These are phyloP conservation scores for Boechera divaricarpa DNA, from an alignment of 345 rosid species.

Conservation along the genomic window DNA sequence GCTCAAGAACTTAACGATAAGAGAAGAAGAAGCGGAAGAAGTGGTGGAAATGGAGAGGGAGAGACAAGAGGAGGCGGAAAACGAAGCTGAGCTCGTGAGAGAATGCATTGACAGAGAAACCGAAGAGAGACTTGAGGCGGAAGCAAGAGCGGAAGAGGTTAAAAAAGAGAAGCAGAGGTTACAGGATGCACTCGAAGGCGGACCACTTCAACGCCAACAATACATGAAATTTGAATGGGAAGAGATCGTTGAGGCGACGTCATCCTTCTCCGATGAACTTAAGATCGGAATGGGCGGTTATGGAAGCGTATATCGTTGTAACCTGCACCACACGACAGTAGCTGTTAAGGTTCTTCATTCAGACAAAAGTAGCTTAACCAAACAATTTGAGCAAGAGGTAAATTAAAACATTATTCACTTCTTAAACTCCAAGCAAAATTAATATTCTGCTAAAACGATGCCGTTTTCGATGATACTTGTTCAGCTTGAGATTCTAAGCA, in stretches of 20 bases:
- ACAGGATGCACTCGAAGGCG: slow-evolving; percentile 63
- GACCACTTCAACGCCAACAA: slow-evolving; percentile 47
- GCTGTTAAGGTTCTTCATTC: slow-evolving; percentile 92
- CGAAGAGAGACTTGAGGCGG: slow-evolving; percentile 60
- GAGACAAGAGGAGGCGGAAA: slow-evolving; percentile 60
- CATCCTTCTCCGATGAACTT: slow-evolving; percentile 72
- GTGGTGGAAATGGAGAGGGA: slow-evolving; percentile 65
- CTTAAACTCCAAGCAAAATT: not conserved
- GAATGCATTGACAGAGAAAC: slow-evolving; percentile 59
- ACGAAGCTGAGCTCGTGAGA: slow-evolving; percentile 58
- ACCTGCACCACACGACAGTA: slow-evolving; percentile 67
- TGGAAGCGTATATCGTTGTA: slow-evolving; percentile 80
- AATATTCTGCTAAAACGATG: not conserved
- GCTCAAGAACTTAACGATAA: slow-evolving; percentile 56
- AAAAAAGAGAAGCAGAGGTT: slow-evolving; percentile 77
- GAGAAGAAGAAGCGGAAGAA: slow-evolving; percentile 64
- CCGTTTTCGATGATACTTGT: slow-evolving; percentile 10
- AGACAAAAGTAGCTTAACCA: slow-evolving; percentile 55
- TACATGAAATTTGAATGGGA: slow-evolving; percentile 77
- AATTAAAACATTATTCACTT: not conserved
- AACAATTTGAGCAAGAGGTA: slow-evolving; percentile 90
- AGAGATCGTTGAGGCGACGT: slow-evolving; percentile 79
- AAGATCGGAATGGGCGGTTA: slow-evolving; percentile 82
- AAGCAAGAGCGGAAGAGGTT: slow-evolving; percentile 58
- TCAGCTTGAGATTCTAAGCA: slow-evolving; percentile 88